Evolutionary conservation across 2,329 filamentous ascomycete species (phyloP).

Genomic region (Sphaerulina populicola): DNA sequence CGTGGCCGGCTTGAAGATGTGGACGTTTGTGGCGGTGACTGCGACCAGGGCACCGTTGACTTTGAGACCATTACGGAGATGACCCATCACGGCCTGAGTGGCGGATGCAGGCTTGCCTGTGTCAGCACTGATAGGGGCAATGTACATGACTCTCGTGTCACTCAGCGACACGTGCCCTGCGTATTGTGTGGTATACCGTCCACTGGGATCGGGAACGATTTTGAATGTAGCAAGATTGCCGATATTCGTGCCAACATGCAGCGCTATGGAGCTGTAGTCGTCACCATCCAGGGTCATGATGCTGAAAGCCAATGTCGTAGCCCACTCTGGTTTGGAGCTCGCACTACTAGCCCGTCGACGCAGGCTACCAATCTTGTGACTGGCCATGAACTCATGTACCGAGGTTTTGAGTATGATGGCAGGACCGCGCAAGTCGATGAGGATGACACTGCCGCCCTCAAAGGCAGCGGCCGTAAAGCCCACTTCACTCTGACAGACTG

Average conservation of each 20-base stretch:
- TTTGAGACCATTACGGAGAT: constrained; percentile 63
- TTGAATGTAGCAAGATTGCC: constrained; percentile 87
- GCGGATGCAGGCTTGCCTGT: constrained; percentile 68
- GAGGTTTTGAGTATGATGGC: constrained; percentile 69
- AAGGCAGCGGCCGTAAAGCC: constrained; percentile 86
- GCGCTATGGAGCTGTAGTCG: constrained; percentile 84
- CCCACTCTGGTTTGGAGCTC: constrained; percentile 56
- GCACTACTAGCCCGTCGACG: constrained; percentile 46
- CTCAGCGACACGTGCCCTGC: constrained; percentile 61
- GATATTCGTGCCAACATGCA: constrained; percentile 80
- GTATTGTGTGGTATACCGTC: constrained; percentile 63
- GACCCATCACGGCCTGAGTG: constrained; percentile 65
- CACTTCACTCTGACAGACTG: constrained; percentile 77
- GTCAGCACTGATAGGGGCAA: constrained; percentile 71
- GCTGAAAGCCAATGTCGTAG: constrained; percentile 78
- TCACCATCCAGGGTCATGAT: constrained; percentile 92
- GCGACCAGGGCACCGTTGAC: constrained; percentile 74
- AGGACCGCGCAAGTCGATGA: constrained; percentile 84
- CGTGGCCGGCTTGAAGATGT: constrained; percentile 76
- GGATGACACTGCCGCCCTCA: constrained; percentile 67
- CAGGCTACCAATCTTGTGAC: constrained; percentile 69
- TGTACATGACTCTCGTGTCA: constrained; percentile 57
- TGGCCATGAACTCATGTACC: constrained; percentile 63
- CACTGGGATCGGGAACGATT: constrained; percentile 62
- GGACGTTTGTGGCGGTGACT: constrained; percentile 64